Evolutionary conservation across 169 alveolate species (phyloP).

Genomic region (Babesia divergens): DNA sequence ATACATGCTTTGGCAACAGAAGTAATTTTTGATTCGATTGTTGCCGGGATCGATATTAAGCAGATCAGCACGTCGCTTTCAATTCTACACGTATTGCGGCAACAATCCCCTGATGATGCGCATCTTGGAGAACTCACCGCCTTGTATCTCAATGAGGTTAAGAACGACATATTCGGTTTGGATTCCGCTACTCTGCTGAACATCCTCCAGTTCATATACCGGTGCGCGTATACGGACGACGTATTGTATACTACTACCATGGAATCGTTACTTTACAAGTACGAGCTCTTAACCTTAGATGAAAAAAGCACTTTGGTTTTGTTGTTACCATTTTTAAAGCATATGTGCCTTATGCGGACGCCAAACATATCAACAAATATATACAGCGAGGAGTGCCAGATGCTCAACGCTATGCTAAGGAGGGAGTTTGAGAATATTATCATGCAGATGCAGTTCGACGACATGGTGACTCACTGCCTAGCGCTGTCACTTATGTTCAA

Average conservation of each 20-base stretch:
- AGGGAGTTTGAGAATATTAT: slow-evolving; percentile 28
- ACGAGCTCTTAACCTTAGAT: slow-evolving; percentile 11
- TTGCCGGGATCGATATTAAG: neutral
- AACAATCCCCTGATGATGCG: neutral
- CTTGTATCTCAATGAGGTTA: slow-evolving; percentile 12
- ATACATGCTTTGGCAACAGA: neutral
- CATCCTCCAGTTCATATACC: slow-evolving; percentile 36
- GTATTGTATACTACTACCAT: slow-evolving; percentile 5
- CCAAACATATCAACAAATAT: slow-evolving; percentile 33
- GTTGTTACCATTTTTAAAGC: slow-evolving; percentile 30
- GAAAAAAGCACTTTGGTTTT: slow-evolving; percentile 33
- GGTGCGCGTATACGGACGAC: slow-evolving; percentile 23
- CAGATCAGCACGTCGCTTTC: neutral
- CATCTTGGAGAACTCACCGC: neutral
- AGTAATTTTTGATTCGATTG: neutral
- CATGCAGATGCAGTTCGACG: slow-evolving; percentile 15
- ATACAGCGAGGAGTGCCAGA: slow-evolving; percentile 52
- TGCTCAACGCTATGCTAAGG: slow-evolving; percentile 43
- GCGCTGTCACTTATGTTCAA: slow-evolving; percentile 37
- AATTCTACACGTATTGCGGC: neutral
- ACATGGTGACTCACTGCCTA: slow-evolving; percentile 19
- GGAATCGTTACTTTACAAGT: slow-evolving; percentile 42
- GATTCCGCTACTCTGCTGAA: slow-evolving; percentile 17
- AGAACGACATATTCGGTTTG: slow-evolving; percentile 6
- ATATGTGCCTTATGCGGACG: slow-evolving; percentile 15